These are phyloP conservation scores for Wickerhamomyces xylosicus DNA, from an alignment of 805 yeast species.

Conservation along the genomic window DNA sequence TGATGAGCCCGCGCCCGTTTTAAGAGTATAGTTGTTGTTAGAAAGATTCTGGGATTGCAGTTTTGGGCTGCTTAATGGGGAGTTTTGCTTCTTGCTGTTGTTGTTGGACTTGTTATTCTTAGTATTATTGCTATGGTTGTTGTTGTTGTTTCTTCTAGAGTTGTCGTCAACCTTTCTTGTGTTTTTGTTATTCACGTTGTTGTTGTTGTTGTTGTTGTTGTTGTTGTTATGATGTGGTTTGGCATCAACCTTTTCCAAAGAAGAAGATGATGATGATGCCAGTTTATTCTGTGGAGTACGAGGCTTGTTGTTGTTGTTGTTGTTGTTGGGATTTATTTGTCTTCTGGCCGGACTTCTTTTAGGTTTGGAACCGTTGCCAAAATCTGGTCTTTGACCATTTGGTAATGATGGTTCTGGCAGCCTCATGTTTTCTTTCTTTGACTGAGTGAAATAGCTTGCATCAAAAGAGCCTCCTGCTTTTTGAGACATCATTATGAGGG, in stretches of 20 bases:
- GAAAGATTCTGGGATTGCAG: not conserved
- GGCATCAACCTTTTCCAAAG: not conserved
- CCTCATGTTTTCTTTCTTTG: slow-evolving; percentile 1
- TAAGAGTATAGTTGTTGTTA: not conserved
- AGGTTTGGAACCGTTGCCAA: slow-evolving; percentile 6
- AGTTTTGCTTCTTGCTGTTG: slow-evolving; percentile 1
- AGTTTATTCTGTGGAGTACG: not conserved
- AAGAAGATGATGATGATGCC: not conserved
- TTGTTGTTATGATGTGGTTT: not conserved
- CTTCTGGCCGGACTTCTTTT: not conserved
- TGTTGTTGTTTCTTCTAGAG: slow-evolving; percentile 1
- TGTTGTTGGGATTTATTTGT: not conserved
- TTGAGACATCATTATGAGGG: not conserved
- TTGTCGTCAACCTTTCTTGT: not conserved
- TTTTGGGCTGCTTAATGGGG: not conserved
- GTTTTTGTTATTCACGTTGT: not conserved
- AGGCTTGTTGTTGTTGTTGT: slow-evolving; percentile 1
- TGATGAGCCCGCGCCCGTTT: not conserved
- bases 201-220: not conserved
- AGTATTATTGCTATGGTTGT: not conserved
- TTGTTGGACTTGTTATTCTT: not conserved
- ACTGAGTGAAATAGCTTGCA: slow-evolving; percentile 4
- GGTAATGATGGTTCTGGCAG: slow-evolving; percentile 9
- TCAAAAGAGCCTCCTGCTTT: slow-evolving; percentile 1
- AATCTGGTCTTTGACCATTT: slow-evolving; percentile 12